phyloP scores from a whole-genome alignment of 2,329 filamentous ascomycete genomes.

The Apiospora koreana region DNA sequence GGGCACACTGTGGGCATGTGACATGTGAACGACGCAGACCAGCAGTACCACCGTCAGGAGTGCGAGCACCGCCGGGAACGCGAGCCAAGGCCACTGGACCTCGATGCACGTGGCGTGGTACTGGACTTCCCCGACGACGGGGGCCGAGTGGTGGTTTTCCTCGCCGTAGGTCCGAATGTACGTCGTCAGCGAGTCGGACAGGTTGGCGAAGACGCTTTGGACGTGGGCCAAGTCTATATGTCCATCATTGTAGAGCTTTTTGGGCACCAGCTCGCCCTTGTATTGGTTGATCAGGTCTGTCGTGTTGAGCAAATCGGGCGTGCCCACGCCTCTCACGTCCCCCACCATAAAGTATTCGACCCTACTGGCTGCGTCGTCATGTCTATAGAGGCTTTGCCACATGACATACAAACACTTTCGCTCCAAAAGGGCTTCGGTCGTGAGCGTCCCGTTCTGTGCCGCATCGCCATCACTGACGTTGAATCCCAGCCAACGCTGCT shows the following conservation, averaged over 20 bases:
- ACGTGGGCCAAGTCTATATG: neutral
- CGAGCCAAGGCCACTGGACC: constrained; percentile 13
- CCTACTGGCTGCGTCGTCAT: too few species aligned
- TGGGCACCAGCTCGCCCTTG: neutral
- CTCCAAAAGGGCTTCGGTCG: neutral
- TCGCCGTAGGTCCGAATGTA: constrained; percentile 6
- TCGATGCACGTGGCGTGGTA: constrained; percentile 8
- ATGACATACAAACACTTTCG: neutral
- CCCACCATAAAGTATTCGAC: neutral
- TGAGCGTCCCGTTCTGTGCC: neutral
- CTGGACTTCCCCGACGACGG: neutral
- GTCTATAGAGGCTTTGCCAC: too few species aligned
- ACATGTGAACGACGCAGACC: neutral
- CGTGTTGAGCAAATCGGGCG: too few species aligned
- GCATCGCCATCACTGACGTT: neutral
- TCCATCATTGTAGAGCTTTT: neutral
- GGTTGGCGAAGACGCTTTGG: neutral
- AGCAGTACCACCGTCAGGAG: neutral
- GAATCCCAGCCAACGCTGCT: neutral
- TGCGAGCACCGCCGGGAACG: constrained; percentile 5
- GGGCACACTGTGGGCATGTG: neutral
- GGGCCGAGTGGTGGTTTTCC: neutral
- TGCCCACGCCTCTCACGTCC: neutral
- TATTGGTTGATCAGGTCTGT: too few species aligned
- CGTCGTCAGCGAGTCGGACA: constrained; percentile 5